A percentile compares a stretch with the other conserved stretches of the same genome.
Conservation (phyloP, 768 basidiomycete species). For the Pleurotus platypus region DNA sequence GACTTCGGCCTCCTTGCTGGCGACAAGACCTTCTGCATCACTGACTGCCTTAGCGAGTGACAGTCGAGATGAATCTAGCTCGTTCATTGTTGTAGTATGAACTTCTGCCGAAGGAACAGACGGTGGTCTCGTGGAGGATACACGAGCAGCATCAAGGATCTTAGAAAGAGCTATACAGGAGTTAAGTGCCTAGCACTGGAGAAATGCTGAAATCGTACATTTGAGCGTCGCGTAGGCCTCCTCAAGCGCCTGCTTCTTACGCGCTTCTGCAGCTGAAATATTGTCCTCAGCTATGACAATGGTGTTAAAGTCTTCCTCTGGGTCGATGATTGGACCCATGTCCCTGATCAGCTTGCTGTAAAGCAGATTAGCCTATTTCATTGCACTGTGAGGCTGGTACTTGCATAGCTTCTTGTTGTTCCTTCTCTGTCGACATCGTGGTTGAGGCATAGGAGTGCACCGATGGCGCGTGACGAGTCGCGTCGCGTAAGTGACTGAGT, state of each 20-base stretch:
- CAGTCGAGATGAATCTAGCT: constrained; percentile 58
- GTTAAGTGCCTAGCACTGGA: not conserved
- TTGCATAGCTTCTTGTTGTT: constrained; percentile 42
- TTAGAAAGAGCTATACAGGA: constrained; percentile 52
- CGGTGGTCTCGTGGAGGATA: constrained; percentile 65
- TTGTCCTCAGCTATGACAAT: constrained; percentile 73
- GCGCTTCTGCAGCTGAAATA: constrained; percentile 53
- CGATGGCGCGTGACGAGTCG: not conserved
- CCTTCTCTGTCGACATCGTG: constrained; percentile 7
- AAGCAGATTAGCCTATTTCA: not conserved
- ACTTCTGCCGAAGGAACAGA: constrained; percentile 66
- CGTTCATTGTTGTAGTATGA: constrained; percentile 58
- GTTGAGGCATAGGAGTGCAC: not conserved
- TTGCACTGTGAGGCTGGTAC: constrained; percentile 7
- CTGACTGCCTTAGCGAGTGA: constrained; percentile 73
- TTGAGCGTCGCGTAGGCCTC: constrained; percentile 63
- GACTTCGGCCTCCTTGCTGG: constrained; percentile 68
- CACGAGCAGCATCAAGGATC: constrained; percentile 62
- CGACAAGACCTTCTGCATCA: constrained; percentile 62
- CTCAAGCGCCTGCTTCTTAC: constrained; percentile 64
- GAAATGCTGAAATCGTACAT: constrained; percentile 32
- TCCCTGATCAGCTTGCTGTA: constrained; percentile 58
- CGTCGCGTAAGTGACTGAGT: not conserved
- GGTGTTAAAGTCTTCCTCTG: constrained; percentile 74
- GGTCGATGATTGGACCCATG: constrained; percentile 72